Percentiles rank a stretch among this genome's conserved stretches.
These are phyloP conservation scores for Stephania japonica DNA, from an alignment of 164 flowering plant genomes.

Conservation along the genomic window DNA sequence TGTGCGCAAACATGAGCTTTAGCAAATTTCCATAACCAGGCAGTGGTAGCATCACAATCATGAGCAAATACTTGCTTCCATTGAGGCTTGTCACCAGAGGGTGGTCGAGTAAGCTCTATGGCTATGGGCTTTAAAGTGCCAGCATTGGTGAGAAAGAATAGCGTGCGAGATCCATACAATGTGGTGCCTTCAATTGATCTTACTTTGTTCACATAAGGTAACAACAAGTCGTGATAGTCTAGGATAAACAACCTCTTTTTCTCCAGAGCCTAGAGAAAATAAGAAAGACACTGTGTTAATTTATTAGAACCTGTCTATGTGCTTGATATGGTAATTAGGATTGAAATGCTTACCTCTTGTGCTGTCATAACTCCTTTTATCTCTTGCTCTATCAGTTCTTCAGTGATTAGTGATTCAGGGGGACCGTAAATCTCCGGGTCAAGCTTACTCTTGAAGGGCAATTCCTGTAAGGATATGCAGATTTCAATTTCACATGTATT, in stretches of 20 bases:
- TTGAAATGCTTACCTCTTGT: slow-evolving; percentile 22
- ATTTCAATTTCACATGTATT: too few relatives aligned
- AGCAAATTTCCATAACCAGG: slow-evolving; percentile 39
- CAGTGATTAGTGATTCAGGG: slow-evolving; percentile 28
- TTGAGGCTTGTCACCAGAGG: slow-evolving; percentile 7
- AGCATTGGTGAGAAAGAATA: slow-evolving; percentile 22
- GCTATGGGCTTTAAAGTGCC: slow-evolving; percentile 27
- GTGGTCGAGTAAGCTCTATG: slow-evolving; percentile 33
- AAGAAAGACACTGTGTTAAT: too few relatives aligned
- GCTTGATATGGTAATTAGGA: too few relatives aligned
- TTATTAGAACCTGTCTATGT: too few relatives aligned
- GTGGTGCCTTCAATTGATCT: slow-evolving; percentile 22
- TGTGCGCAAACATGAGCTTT: slow-evolving; percentile 39
- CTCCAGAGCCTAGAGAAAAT: slow-evolving; percentile 24
- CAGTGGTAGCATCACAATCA: slow-evolving; percentile 18
- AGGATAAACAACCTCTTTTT: slow-evolving; percentile 31
- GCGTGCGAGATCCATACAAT: slow-evolving; percentile 30
- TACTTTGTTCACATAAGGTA: slow-evolving; percentile 30
- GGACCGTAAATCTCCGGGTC: slow-evolving; percentile 41
- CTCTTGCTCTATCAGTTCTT: slow-evolving; percentile 24
- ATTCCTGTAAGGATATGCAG: slow-evolving; percentile 26
- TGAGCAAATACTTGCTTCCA: slow-evolving; percentile 25
- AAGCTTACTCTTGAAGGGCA: slow-evolving; percentile 36
- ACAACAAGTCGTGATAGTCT: slow-evolving; percentile 51
- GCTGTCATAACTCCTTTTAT: slow-evolving; percentile 28